Percentiles rank a stretch among this genome's conserved stretches.
phyloP scores from a whole-genome alignment of 805 yeast species.

The Myxozyma kluyveri region DNA sequence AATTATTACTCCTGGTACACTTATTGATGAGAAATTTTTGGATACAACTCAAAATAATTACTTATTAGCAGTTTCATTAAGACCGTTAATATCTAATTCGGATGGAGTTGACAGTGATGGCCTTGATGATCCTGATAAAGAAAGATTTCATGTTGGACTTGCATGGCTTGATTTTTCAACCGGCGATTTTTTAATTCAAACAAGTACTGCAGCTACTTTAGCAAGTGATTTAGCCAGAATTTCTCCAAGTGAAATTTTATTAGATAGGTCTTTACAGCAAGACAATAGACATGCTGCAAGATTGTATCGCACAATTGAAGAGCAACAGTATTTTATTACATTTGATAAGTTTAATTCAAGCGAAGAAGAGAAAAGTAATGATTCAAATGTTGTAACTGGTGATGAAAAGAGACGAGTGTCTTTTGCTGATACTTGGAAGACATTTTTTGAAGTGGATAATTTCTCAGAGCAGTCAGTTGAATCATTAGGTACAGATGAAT shows the following conservation, averaged over 20 bases:
- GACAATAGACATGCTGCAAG: constrained; percentile 1
- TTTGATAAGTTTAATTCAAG: constrained; percentile 4
- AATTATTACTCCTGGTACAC: constrained; percentile 88
- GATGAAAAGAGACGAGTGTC: neutral
- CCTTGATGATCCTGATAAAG: constrained; percentile 11
- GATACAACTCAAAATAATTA: constrained; percentile 70
- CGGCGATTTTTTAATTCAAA: constrained; percentile 72
- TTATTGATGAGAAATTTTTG: constrained; percentile 80
- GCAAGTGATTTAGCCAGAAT: constrained; percentile 73
- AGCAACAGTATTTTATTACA: constrained; percentile 45
- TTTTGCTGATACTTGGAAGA: constrained; percentile 14
- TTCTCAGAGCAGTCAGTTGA: constrained; percentile 35
- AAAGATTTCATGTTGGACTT: constrained; percentile 52
- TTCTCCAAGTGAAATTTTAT: constrained; percentile 73
- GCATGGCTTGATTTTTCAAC: constrained; percentile 89
- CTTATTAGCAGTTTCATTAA: constrained; percentile 53
- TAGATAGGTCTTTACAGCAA: constrained; percentile 34
- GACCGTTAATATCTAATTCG: neutral
- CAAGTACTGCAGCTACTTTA: constrained; percentile 56
- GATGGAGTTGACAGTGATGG: constrained; percentile 11
- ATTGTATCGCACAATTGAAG: constrained; percentile 16
- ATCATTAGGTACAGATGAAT: constrained; percentile 47
- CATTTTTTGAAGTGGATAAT: constrained; percentile 26
- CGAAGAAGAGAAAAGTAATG: neutral
- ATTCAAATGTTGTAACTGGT: neutral